Base-by-base conservation (phyloP, 2,329 filamentous ascomycete species). In the Nigrospora oryzae region DNA sequence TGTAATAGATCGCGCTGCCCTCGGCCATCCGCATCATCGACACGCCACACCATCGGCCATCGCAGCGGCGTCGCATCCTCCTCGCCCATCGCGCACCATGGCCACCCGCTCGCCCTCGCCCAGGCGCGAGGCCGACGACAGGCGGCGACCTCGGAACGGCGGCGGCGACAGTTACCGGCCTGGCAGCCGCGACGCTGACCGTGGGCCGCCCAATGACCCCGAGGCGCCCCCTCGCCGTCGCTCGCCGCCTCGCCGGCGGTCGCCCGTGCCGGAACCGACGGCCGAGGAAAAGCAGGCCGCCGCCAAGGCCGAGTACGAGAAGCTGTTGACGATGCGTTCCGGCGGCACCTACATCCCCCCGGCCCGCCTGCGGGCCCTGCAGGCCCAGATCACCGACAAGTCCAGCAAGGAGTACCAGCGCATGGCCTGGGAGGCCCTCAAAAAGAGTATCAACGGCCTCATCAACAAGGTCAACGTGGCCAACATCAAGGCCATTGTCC, bases 401-500 rank as follows among this genome's bases (percentile, higher is more conserved):
- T 83, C 79, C 44, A 94, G 84, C 66, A 94, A 95, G 66, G 93
- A 97, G 68, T 97, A 95, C 62, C 93, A 97, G 75, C 87, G 93
- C 57, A 95, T 98, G 88, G 89, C 90, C 10, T 98, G 93, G 93
- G 93, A 98, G 67, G 91, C 91, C 12, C 71, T 98, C 59, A 98
- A 98, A 72, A 98, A 98, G 73, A 93, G 87, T 40, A 95, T 98
- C 68, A 97, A 98, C 62, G 93, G 93, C 56, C 71, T 98, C 53
- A 95, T 98, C 75, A 98, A 98, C 77, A 98, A 98, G 73, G 86
- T 96, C 73, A 97, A 97, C 67, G 87, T 91, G 45, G 88, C 86
- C 32, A 98, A 98, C 65, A 97, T 98, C 75, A 97, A 98, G 67
- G 79, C 86, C 60, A 96, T 98, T 50, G 89, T 97, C 19, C 91